Base-by-base conservation (phyloP, 371 early-diverging fungal species). In the Syncephalis fuscata region DNA sequence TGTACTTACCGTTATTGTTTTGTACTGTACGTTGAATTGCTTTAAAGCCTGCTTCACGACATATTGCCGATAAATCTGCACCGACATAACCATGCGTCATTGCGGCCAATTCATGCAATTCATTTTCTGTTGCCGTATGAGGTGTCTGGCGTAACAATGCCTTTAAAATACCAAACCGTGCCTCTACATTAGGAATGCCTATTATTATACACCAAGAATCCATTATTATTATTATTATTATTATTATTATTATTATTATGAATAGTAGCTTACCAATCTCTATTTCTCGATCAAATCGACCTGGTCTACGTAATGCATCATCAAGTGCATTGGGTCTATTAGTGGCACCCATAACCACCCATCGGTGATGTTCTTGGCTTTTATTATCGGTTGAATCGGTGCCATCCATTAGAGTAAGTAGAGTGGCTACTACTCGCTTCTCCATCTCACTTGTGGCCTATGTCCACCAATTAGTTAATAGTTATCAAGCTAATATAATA, bases 401-500 rank as follows among this genome's bases (percentile, higher is more conserved):
- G 1, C 99, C 98, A 59, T 99, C 99, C 85, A 99, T 82, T 39
- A 95, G 65, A 1, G 98, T 96, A 44, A 99, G 62, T 17, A 99
- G 57, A 1, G 98, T 95, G 1, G 98, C 89, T 2, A 99, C 99
- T 2, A 98, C 70, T 9, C 98, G 82, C 53, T 88, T 85, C 48
- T 88, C 90, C 22, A 83, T 52, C 48, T 80, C 80, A 39, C 71
- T 78, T 1, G 74, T 71, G 11, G 77, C 71, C 76, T 76, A 49
- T 5, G n/a, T n/a, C n/a, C n/a, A n/a, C n/a, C n/a, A n/a, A n/a
- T n/a, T n/a, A n/a, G n/a, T n/a, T n/a, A n/a, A n/a, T n/a, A n/a
- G n/a, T n/a, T n/a, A n/a, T n/a, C n/a, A n/a, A n/a, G n/a, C n/a
- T 0, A 39, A 19, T 17, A 26, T 27, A 32, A 25, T 0, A 44